Conservation (phyloP, 805 yeast species). For the Metschnikowia chrysomelidarum region DNA sequence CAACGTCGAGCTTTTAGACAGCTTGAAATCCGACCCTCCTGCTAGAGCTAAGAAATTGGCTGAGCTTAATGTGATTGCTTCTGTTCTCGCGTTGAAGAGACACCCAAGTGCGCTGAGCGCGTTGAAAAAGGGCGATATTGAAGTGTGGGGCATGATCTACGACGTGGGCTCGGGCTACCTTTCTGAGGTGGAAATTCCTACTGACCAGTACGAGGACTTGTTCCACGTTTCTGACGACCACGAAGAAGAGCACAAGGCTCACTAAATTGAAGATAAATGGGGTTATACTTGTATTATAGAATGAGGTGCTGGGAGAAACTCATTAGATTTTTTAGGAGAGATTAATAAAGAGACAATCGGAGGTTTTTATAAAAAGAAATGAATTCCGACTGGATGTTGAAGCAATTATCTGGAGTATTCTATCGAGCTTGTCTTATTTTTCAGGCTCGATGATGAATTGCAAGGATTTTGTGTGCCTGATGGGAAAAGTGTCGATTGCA, state of each 20-base stretch:
- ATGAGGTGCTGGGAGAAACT: no score
- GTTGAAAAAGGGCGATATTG: constrained; percentile 21
- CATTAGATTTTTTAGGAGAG: no score
- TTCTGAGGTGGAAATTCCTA: constrained; percentile 26
- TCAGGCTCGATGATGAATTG: no score
- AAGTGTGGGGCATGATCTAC: constrained; percentile 24
- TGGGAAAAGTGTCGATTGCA: no score
- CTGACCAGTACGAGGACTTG: constrained; percentile 44
- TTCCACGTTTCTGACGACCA: constrained; percentile 36
- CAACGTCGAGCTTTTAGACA: constrained; percentile 17
- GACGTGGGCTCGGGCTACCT: constrained; percentile 22
- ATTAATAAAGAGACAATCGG: no score
- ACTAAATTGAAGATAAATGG: no score
- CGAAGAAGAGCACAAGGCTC: constrained; percentile 25
- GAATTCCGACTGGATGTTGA: no score
- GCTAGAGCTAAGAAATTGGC: constrained; percentile 21
- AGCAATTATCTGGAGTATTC: no score
- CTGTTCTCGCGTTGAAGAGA: constrained; percentile 21
- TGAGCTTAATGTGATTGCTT: constrained; percentile 21
- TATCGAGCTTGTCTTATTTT: no score
- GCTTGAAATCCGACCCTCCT: constrained; percentile 16
- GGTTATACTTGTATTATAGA: no score
- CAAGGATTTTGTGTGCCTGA: no score
- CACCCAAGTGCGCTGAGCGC: constrained; percentile 23
- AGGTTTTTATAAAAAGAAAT: no score